Percentiles rank a stretch among this genome's conserved stretches.
Evolutionary conservation across 352 stramenopile genomes (phyloP).

Genomic region (Pythium monospermum): DNA sequence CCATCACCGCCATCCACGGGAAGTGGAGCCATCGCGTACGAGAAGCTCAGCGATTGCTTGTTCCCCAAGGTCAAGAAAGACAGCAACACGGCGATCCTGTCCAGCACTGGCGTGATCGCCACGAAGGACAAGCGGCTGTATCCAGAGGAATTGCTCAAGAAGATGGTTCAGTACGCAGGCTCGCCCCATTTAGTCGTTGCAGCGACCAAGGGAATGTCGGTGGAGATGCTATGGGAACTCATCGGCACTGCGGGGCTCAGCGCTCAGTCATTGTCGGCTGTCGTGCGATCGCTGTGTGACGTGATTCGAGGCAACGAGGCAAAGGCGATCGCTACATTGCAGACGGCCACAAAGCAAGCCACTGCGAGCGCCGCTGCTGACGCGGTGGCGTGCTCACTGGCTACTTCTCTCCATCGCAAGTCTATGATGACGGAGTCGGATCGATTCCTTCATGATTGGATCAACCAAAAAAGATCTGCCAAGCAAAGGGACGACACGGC

Average conservation of each 20-base stretch:
- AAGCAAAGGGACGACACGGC: not conserved
- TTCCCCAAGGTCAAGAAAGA: slow-evolving; percentile 50
- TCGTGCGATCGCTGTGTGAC: slow-evolving; percentile 19
- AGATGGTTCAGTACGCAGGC: slow-evolving; percentile 39
- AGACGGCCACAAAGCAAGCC: slow-evolving; percentile 6
- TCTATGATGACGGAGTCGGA: not conserved
- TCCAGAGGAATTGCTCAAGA: slow-evolving; percentile 54
- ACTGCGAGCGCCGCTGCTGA: not conserved
- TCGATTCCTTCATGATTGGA: slow-evolving; percentile 6
- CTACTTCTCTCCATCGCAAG: not conserved
- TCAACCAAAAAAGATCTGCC: not conserved
- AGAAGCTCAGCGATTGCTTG: slow-evolving; percentile 51
- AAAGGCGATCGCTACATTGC: slow-evolving; percentile 19
- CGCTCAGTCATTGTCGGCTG: slow-evolving; percentile 21
- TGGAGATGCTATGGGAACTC: slow-evolving; percentile 50
- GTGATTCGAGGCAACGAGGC: slow-evolving; percentile 41
- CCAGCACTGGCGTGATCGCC: slow-evolving; percentile 65
- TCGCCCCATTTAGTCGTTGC: slow-evolving; percentile 44
- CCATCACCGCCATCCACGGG: not conserved
- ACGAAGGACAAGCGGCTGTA: slow-evolving; percentile 73
- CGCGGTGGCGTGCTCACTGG: not conserved
- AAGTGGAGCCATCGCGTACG: slow-evolving; percentile 13
- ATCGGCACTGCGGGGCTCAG: slow-evolving; percentile 44
- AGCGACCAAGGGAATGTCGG: slow-evolving; percentile 55
- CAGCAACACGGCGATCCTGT: slow-evolving; percentile 39